Evolutionary conservation across 176 grass and related monocot genomes (phyloP).

Genomic region (Stipa capillata): DNA sequence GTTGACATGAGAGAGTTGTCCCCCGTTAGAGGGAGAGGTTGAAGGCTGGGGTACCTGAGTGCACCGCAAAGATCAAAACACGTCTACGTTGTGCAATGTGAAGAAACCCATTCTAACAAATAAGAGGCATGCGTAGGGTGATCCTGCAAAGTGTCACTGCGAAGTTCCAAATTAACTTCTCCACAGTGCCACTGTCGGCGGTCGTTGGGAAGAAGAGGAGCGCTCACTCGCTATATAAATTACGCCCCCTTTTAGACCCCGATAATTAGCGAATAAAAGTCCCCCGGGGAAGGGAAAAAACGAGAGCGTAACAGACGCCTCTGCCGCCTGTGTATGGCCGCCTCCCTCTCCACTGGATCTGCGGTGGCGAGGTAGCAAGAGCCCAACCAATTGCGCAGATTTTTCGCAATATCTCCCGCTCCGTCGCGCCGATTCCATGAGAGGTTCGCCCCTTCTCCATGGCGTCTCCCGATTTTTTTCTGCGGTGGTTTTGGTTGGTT

Average conservation of each 20-base stretch:
- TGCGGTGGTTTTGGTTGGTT: not conserved
- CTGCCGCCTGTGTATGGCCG: conserved; percentile 9
- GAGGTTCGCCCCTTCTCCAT: conserved; percentile 5
- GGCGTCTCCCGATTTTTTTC: not conserved
- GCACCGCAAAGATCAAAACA: too few species aligned
- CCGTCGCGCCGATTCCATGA: conserved; percentile 9
- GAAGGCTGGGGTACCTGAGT: too few species aligned
- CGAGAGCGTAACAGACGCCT: conserved; percentile 8
- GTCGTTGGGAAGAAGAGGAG: conserved; percentile 12
- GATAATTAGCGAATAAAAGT: conserved; percentile 31
- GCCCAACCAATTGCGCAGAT: not conserved
- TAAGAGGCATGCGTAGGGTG: fast-evolving
- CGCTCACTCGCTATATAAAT: conserved; percentile 26
- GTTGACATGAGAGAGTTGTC: too few species aligned
- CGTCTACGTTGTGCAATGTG: too few species aligned
- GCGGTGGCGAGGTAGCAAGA: conserved; percentile 14
- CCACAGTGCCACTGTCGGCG: conserved; percentile 37
- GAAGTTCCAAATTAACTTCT: not conserved
- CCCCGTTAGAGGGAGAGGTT: too few species aligned
- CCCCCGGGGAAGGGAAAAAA: not conserved
- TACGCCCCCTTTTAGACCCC: not conserved
- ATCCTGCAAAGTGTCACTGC: not conserved
- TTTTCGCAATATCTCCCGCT: not conserved
- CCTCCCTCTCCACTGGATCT: conserved; percentile 35
- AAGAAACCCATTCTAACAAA: not conserved